A percentile compares a stretch with the other conserved stretches of the same genome.
These are phyloP conservation scores for Colletotrichum viniferum DNA, from an alignment of 2,329 filamentous ascomycete species.

Conservation along the genomic window DNA sequence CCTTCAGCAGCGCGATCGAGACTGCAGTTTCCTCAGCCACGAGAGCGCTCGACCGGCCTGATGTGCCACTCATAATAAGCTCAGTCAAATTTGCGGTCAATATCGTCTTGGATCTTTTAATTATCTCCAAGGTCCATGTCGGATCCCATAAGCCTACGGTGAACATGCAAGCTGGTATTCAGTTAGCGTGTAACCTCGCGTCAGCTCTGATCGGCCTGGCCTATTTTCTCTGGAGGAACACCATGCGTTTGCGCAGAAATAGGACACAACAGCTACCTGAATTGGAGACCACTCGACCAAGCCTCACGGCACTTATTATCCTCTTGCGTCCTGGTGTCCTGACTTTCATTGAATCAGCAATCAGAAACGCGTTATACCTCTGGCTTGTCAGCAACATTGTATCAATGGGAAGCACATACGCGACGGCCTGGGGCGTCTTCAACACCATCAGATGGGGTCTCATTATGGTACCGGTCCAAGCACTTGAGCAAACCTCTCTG, in stretches of 20 bases:
- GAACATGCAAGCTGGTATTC: slow-evolving; percentile 68
- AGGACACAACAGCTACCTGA: neutral
- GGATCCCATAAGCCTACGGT: slow-evolving; percentile 57
- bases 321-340: slow-evolving; percentile 61
- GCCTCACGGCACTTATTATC: slow-evolving; percentile 47
- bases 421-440: slow-evolving; percentile 76
- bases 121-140: slow-evolving; percentile 71
- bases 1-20: slow-evolving; percentile 66
- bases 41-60: slow-evolving; percentile 69
- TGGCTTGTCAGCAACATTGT: slow-evolving; percentile 73
- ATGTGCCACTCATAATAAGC: slow-evolving; percentile 71
- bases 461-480: slow-evolving; percentile 74
- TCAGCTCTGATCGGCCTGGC: slow-evolving; percentile 59
- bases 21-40: slow-evolving; percentile 65
- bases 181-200: slow-evolving; percentile 63
- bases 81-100: slow-evolving; percentile 68
- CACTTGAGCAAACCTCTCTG: slow-evolving; percentile 68
- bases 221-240: slow-evolving; percentile 61
- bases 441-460: slow-evolving; percentile 77
- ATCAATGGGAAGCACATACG: slow-evolving; percentile 65
- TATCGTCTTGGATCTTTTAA: slow-evolving; percentile 68
- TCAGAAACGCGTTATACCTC: slow-evolving; percentile 72
- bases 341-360: slow-evolving; percentile 67
- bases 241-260: slow-evolving; percentile 22
- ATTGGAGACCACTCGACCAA: slow-evolving; percentile 36